phyloP scores from a whole-genome alignment of 345 rosid genomes.

The Cardiospermum halicacabum region DNA sequence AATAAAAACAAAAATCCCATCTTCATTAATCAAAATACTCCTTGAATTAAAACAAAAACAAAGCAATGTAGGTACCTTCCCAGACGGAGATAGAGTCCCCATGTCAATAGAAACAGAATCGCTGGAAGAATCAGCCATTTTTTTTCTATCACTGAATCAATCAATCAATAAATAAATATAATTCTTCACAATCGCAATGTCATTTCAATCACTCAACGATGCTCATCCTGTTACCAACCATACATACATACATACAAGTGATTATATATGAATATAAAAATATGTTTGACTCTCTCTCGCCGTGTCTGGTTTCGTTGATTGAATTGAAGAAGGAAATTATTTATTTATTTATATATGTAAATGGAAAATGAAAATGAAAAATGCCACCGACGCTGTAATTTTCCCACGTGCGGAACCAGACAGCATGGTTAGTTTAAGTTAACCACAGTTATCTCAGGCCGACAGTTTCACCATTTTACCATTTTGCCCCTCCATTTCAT shows the following conservation, averaged over 20 bases:
- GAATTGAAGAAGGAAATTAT: too few relatives aligned
- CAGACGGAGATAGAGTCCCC: slow-evolving; percentile 61
- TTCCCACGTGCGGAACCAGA: slow-evolving; percentile 37
- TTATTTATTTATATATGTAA: too few relatives aligned
- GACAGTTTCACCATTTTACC: slow-evolving; percentile 45
- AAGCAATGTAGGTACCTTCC: slow-evolving; percentile 56
- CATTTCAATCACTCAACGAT: slow-evolving; percentile 11
- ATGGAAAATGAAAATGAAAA: too few relatives aligned
- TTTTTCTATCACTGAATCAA: slow-evolving; percentile 16
- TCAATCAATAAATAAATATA: too few relatives aligned
- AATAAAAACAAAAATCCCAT: neutral
- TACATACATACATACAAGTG: too few relatives aligned
- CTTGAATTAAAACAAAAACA: neutral
- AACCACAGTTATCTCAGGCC: slow-evolving; percentile 57
- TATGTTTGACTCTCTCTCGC: too few relatives aligned
- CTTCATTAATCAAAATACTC: neutral
- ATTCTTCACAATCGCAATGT: slow-evolving; percentile 20
- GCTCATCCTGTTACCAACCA: too few relatives aligned
- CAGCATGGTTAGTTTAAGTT: slow-evolving; percentile 39
- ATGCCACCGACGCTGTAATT: slow-evolving; percentile 73
- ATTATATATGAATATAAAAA: too few relatives aligned
- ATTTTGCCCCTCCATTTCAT: slow-evolving; percentile 20
- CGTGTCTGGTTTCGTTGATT: too few relatives aligned
- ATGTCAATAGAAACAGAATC: slow-evolving; percentile 83
- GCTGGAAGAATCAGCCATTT: slow-evolving; percentile 89